These are phyloP conservation scores for Chloropicon primus DNA, from an alignment of 139 green algal genomes.

Conservation along the genomic window DNA sequence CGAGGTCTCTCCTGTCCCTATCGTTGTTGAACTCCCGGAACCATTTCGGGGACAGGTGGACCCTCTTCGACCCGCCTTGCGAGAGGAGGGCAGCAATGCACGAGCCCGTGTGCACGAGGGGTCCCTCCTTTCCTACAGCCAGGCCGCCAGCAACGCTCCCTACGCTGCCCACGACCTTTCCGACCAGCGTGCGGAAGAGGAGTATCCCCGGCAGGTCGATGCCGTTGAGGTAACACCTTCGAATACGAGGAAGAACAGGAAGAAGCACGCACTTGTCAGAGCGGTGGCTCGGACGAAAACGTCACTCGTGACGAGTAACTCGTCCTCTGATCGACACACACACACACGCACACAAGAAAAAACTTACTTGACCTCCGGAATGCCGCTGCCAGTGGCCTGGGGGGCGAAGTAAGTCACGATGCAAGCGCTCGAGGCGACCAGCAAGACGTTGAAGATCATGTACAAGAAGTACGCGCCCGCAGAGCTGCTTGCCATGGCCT, in stretches of 20 bases:
- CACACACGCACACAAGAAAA: too few species aligned
- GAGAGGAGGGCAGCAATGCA: conserved; percentile 26
- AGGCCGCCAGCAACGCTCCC: conserved; percentile 58
- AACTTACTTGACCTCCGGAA: conserved; percentile 73
- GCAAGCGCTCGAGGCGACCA: conserved; percentile 31
- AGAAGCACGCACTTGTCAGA: too few species aligned
- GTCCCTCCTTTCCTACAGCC: conserved; percentile 70
- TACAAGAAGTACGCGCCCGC: conserved; percentile 34
- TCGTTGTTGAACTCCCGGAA: conserved; percentile 57
- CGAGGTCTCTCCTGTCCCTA: conserved; percentile 32
- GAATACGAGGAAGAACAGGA: background rate
- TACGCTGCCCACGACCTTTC: conserved; percentile 44
- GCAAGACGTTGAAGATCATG: conserved; percentile 35
- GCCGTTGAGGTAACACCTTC: conserved; percentile 65
- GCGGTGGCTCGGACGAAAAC: too few species aligned
- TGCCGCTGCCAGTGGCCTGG: conserved; percentile 54
- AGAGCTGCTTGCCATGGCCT: conserved; percentile 29
- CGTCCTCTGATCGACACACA: too few species aligned
- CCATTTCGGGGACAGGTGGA: conserved; percentile 18
- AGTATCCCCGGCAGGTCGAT: conserved; percentile 60
- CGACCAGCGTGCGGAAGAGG: conserved; percentile 49
- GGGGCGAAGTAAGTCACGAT: conserved; percentile 42
- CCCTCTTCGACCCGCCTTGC: conserved; percentile 11
- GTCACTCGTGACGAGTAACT: too few species aligned
- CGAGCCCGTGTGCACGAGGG: conserved; percentile 62